Conservation (phyloP, 2,329 filamentous ascomycete species). For the Scolecobasidium constrictum region DNA sequence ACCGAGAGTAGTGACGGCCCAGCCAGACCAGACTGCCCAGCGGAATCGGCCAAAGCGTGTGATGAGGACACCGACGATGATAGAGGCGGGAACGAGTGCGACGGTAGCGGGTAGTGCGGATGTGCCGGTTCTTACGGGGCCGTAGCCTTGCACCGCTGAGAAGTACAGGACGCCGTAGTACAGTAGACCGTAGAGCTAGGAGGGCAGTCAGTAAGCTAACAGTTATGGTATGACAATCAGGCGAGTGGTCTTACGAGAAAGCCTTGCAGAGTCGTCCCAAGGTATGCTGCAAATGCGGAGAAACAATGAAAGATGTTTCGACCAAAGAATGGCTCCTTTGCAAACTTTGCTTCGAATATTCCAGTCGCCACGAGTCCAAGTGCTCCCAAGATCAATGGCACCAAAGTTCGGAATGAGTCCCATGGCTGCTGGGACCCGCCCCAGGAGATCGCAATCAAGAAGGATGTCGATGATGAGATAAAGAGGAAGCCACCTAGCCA, state of each 20-base stretch:
- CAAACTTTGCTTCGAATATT: slow-evolving; percentile 20
- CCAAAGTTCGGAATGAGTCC: slow-evolving; percentile 27
- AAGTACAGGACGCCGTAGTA: slow-evolving; percentile 26
- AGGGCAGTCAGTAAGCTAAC: background rate
- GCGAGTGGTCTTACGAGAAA: slow-evolving; percentile 27
- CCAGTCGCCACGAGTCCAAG: slow-evolving; percentile 21
- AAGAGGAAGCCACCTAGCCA: slow-evolving; percentile 33
- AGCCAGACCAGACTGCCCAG: slow-evolving; percentile 33
- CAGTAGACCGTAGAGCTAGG: background rate
- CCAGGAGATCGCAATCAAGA: slow-evolving; percentile 33
- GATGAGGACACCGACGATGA: slow-evolving; percentile 17
- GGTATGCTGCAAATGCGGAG: slow-evolving; percentile 27
- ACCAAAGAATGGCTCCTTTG: slow-evolving; percentile 25
- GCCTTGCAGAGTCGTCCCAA: slow-evolving; percentile 30
- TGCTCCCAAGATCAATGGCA: slow-evolving; percentile 26
- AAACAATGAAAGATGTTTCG: slow-evolving; percentile 25
- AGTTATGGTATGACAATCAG: background rate
- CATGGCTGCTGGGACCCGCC: slow-evolving; percentile 30
- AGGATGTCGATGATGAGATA: slow-evolving; percentile 23
- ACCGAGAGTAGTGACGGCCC: slow-evolving; percentile 25
- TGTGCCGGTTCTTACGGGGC: slow-evolving; percentile 25
- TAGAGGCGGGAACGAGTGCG: slow-evolving; percentile 20
- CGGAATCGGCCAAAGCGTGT: slow-evolving; percentile 20
- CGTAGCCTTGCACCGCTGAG: slow-evolving; percentile 23
- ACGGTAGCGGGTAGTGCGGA: slow-evolving; percentile 26